Conservation (phyloP, 768 basidiomycete species). For the Podaxis sp. region DNA sequence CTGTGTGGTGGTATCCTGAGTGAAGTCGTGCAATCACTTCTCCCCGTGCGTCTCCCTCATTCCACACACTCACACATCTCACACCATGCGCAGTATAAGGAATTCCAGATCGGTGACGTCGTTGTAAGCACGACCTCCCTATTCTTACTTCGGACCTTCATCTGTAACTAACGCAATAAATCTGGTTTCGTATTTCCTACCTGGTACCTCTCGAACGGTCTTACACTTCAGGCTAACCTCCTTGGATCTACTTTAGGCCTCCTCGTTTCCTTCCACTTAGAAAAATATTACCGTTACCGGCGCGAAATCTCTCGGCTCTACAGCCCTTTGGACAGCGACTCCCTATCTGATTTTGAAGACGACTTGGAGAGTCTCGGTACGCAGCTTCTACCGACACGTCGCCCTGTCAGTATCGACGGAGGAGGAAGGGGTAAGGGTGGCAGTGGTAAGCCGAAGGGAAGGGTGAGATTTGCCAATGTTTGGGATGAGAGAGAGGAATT, state of each 20-base stretch:
- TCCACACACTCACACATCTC: not conserved
- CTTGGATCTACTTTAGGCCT: slow-evolving; percentile 72
- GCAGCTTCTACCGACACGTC: slow-evolving; percentile 11
- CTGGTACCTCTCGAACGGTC: not conserved
- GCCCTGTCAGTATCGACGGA: not conserved
- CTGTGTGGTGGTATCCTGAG: slow-evolving; percentile 80
- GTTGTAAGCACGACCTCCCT: slow-evolving; percentile 39
- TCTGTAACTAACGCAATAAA: not conserved
- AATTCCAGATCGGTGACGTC: slow-evolving; percentile 72
- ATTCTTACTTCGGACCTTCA: slow-evolving; percentile 9
- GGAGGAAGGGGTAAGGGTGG: not conserved
- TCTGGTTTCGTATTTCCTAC: too few relatives aligned
- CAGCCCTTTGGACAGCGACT: slow-evolving; percentile 59
- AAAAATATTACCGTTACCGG: slow-evolving; percentile 73
- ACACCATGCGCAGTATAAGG: slow-evolving; percentile 49
- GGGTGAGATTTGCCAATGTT: slow-evolving; percentile 29
- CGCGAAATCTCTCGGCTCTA: slow-evolving; percentile 83
- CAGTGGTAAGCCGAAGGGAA: slow-evolving; percentile 10
- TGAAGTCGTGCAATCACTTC: slow-evolving; percentile 75
- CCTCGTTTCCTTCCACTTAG: slow-evolving; percentile 62
- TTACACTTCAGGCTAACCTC: slow-evolving; percentile 65
- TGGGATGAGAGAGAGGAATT: slow-evolving; percentile 82
- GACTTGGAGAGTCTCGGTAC: slow-evolving; percentile 24
- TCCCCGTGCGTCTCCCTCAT: slow-evolving; percentile 52
- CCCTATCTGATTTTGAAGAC: slow-evolving; percentile 53